These are phyloP conservation scores for Daldinia loculata DNA, from an alignment of 495 filamentous ascomycete species.

Conservation along the genomic window DNA sequence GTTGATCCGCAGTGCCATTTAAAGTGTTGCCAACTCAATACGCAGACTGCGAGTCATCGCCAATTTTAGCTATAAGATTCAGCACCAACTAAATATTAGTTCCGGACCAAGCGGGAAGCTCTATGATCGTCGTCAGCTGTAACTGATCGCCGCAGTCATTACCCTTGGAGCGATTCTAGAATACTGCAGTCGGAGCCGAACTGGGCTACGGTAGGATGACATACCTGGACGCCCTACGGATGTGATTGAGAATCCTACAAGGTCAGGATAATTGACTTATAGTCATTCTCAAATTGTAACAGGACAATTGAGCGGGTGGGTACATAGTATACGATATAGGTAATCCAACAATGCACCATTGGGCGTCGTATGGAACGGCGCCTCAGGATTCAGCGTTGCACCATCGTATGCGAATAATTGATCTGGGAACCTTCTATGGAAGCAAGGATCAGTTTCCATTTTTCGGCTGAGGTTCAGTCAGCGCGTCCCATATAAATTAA, in stretches of 20 bases:
- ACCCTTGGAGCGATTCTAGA: constrained; percentile 34
- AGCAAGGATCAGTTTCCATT: constrained; percentile 11
- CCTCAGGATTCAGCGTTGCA: constrained; percentile 14
- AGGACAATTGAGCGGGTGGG: constrained; percentile 3
- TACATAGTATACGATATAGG: not conserved
- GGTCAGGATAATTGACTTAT: constrained; percentile 17
- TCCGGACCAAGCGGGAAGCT: constrained; percentile 24
- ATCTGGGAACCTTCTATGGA: constrained; percentile 12
- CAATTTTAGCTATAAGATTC: constrained; percentile 27
- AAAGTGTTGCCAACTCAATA: constrained; percentile 1
- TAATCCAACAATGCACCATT: not conserved
- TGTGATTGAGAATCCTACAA: constrained; percentile 5
- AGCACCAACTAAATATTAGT: constrained; percentile 19
- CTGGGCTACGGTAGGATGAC: constrained; percentile 24
- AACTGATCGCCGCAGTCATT: constrained; percentile 18
- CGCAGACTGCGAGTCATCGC: constrained; percentile 3
- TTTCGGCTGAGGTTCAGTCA: constrained; percentile 23
- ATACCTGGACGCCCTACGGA: constrained; percentile 21
- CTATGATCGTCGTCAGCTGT: constrained; percentile 18
- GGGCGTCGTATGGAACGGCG: constrained; percentile 7
- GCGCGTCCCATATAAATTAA: constrained; percentile 19
- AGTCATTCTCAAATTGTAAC: constrained; percentile 9
- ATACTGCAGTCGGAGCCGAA: constrained; percentile 19
- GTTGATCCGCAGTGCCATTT: constrained; percentile 1
- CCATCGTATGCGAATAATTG: constrained; percentile 12